Percentiles rank a stretch among this genome's conserved stretches.
These are phyloP conservation scores for Sphagnum fallax DNA, from an alignment of 228 moss, liverwort and hornwort species.

Conservation along the genomic window DNA sequence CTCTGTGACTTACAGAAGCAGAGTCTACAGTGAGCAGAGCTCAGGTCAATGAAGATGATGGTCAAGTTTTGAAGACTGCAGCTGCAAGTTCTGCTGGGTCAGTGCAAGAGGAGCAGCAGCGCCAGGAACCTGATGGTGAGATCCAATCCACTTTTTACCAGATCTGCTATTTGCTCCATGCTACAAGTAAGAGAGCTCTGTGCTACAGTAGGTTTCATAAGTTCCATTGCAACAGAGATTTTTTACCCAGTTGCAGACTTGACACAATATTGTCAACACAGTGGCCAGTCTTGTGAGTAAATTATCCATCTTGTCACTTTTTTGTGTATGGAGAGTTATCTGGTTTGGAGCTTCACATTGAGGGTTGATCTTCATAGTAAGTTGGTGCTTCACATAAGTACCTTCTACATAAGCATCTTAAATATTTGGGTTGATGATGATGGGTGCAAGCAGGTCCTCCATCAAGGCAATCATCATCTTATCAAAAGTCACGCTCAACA, in stretches of 20 bases:
- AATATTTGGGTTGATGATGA: background rate
- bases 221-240: background rate
- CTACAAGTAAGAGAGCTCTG: background rate
- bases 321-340: background rate
- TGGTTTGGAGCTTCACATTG: background rate
- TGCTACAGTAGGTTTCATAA: background rate
- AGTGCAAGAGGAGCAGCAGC: constrained; percentile 5
- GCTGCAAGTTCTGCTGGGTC: constrained; percentile 3
- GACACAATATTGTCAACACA: background rate
- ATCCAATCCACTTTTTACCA: background rate
- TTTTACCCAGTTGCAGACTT: background rate
- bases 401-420: background rate
- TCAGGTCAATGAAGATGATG: constrained; percentile 21
- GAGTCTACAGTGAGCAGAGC: background rate
- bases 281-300: background rate
- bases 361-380: background rate
- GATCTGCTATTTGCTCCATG: background rate
- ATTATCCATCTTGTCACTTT: background rate
- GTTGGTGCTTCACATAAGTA: background rate
- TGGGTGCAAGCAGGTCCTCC: constrained; percentile 4
- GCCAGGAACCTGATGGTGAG: constrained; percentile 8
- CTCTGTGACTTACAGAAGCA: background rate
- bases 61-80: constrained; percentile 14
- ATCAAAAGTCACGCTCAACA: constrained; percentile 8
- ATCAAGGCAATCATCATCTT: constrained; percentile 1